Conservation (phyloP, 805 yeast species). For the Yarrowia porcina region DNA sequence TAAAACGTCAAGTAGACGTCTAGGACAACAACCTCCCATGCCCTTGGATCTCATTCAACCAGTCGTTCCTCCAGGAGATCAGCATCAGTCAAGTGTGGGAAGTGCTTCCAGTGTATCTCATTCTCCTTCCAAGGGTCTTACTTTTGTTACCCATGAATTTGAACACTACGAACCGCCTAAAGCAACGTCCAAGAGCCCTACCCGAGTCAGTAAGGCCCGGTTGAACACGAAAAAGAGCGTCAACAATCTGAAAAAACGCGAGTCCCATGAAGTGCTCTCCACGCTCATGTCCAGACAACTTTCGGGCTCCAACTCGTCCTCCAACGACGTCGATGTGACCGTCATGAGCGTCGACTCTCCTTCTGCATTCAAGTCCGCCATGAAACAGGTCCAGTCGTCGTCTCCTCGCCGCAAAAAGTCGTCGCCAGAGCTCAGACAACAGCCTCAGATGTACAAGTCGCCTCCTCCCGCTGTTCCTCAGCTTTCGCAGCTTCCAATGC, state of each 20-base stretch:
- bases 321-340: slow-evolving; percentile 5
- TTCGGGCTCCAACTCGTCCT: not conserved
- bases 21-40: not conserved
- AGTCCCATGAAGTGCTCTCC: slow-evolving; percentile 15
- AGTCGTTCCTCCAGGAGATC: not conserved
- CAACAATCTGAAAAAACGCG: slow-evolving; percentile 3
- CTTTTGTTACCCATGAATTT: slow-evolving; percentile 16
- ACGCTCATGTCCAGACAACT: slow-evolving; percentile 18
- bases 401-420: slow-evolving; percentile 18
- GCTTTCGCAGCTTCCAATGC: slow-evolving; percentile 13
- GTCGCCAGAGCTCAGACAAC: slow-evolving; percentile 3
- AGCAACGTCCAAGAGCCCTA: slow-evolving; percentile 12
- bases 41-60: slow-evolving; percentile 14
- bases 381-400: slow-evolving; percentile 24
- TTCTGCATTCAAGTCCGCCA: slow-evolving; percentile 23
- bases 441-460: slow-evolving; percentile 15
- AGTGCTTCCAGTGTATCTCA: not conserved
- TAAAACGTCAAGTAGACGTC: not conserved
- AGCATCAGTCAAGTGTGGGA: too few species aligned
- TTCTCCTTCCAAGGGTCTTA: not conserved
- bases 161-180: slow-evolving; percentile 22
- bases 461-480: not conserved
- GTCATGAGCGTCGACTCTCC: slow-evolving; percentile 26
- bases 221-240: slow-evolving; percentile 3
- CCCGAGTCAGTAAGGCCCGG: slow-evolving; percentile 7